Evolutionary conservation across 75 land plant species (phyloP).

Genomic region (Gnetum montanum): DNA sequence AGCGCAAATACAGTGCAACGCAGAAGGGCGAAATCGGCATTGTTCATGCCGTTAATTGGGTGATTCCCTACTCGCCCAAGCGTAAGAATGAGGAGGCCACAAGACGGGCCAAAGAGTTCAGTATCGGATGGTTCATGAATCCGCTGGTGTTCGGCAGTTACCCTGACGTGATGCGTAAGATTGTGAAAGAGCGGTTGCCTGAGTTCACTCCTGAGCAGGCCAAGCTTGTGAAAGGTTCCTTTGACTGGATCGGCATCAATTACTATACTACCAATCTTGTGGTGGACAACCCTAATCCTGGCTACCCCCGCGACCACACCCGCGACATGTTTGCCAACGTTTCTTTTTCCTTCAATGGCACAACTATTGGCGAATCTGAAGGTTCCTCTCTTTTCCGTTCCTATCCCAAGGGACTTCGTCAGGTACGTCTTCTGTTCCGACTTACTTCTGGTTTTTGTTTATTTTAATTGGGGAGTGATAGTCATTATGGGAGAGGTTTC

Average conservation of each 20-base stretch:
- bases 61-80: slow-evolving; percentile 1
- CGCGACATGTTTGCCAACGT: no score
- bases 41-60: slow-evolving; percentile 6
- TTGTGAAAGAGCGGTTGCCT: slow-evolving; percentile 26
- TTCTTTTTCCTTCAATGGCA: no score
- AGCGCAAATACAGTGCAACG: no score
- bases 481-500: no score
- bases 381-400: no score
- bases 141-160: slow-evolving; percentile 40
- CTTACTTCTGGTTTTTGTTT: no score
- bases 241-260: slow-evolving; percentile 52
- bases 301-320: background rate
- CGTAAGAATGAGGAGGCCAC: slow-evolving; percentile 1
- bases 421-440: no score
- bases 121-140: slow-evolving; percentile 17
- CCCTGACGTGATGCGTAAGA: slow-evolving; percentile 26
- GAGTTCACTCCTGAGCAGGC: slow-evolving; percentile 24
- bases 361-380: no score
- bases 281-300: no score
- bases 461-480: no score
- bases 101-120: slow-evolving; percentile 6
- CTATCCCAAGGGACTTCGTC: no score
- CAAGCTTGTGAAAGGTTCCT: slow-evolving; percentile 25
- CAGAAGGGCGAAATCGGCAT: slow-evolving; percentile 13
- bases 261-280: slow-evolving; percentile 26